These are phyloP conservation scores for Xerophyta viscosa DNA, from an alignment of 106 monocot species.

Conservation along the genomic window DNA sequence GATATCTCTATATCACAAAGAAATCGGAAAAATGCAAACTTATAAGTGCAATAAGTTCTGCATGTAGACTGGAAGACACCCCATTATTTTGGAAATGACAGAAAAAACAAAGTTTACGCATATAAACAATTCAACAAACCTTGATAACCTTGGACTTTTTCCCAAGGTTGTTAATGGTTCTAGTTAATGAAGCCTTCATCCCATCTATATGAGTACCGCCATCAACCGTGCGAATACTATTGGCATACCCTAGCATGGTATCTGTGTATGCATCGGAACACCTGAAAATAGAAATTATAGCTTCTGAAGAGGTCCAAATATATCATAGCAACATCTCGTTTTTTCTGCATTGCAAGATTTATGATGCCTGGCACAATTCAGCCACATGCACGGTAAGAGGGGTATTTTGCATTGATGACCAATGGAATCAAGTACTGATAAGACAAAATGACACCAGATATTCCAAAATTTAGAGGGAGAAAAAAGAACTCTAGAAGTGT, in stretches of 20 bases:
- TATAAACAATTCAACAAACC: slow-evolving; percentile 27
- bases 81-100: too few relatives aligned
- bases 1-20: too few relatives aligned
- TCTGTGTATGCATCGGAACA: slow-evolving; percentile 90
- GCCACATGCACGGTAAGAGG: too few relatives aligned
- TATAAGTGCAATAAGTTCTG: too few relatives aligned
- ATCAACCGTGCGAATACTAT: slow-evolving; percentile 95
- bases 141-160: slow-evolving; percentile 91
- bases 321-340: too few relatives aligned
- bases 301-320: neutral
- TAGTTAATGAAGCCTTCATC: slow-evolving; percentile 86
- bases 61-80: too few relatives aligned
- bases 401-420: too few relatives aligned
- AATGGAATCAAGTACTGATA: too few relatives aligned
- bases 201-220: slow-evolving; percentile 98
- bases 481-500: neutral
- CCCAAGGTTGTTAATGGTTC: slow-evolving; percentile 81
- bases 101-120: too few relatives aligned
- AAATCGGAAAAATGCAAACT: too few relatives aligned
- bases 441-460: neutral
- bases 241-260: slow-evolving; percentile 96
- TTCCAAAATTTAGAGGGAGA: neutral
- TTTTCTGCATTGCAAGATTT: too few relatives aligned
- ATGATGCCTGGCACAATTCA: too few relatives aligned
- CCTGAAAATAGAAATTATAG: slow-evolving; percentile 34